Conservation (phyloP, 1,284 basidiomycete species). For the Moniliophthora roreri region DNA sequence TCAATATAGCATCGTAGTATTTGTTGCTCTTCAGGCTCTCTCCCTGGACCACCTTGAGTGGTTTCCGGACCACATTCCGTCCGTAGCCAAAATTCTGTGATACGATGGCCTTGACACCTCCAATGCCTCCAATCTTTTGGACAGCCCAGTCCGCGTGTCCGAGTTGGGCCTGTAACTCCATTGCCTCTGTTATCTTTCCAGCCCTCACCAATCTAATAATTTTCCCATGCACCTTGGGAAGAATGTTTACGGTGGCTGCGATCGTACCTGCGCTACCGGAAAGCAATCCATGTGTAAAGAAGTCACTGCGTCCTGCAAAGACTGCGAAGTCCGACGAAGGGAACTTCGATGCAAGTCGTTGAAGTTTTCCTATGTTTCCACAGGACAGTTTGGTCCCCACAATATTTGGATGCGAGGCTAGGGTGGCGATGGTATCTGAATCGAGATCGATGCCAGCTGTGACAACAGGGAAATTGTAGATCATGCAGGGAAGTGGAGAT, state of each 20-base stretch:
- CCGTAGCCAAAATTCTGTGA: conserved; percentile 73
- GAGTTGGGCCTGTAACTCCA: conserved; percentile 67
- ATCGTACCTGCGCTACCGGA: conserved; percentile 72
- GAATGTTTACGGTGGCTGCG: conserved; percentile 74
- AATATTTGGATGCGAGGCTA: conserved; percentile 84
- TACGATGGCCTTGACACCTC: conserved; percentile 70
- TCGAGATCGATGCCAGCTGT: conserved; percentile 87
- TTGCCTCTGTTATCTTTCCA: conserved; percentile 64
- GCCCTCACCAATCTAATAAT: conserved; percentile 60
- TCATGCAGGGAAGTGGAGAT: conserved; percentile 83
- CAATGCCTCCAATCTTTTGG: conserved; percentile 70
- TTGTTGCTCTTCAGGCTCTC: conserved; percentile 31
- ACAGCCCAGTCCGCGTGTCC: conserved; percentile 75
- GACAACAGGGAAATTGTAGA: conserved; percentile 88
- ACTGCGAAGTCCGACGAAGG: conserved; percentile 56
- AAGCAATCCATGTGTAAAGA: conserved; percentile 67
- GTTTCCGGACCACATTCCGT: conserved; percentile 52
- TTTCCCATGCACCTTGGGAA: conserved; percentile 70
- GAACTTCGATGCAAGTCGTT: conserved; percentile 65
- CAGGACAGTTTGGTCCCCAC: conserved; percentile 89
- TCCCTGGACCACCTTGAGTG: conserved; percentile 43
- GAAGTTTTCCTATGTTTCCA: conserved; percentile 82
- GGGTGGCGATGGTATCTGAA: conserved; percentile 73
- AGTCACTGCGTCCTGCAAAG: conserved; percentile 64
- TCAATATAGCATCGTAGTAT: conserved; percentile 39